Percentiles rank a stretch among this genome's conserved stretches.
phyloP scores from a whole-genome alignment of 2,329 filamentous ascomycete species.

The Epichloe sibirici region DNA sequence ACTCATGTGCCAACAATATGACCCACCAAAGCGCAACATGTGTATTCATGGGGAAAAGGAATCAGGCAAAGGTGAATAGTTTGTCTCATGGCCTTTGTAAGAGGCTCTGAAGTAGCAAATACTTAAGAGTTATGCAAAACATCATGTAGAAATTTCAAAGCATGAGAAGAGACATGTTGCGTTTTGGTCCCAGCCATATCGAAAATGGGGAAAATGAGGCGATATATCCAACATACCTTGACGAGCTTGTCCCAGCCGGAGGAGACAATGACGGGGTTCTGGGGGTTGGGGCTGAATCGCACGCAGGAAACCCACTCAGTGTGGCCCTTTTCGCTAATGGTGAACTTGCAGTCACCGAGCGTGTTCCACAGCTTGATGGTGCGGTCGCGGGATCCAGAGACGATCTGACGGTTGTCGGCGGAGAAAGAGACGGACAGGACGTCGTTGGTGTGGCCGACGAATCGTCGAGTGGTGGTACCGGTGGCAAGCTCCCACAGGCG shows the following conservation, averaged over 20 bases:
- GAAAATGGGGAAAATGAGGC: not conserved
- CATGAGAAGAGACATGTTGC: not conserved
- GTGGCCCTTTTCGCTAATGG: slow-evolving; percentile 99
- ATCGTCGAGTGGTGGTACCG: slow-evolving; percentile 92
- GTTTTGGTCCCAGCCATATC: not conserved
- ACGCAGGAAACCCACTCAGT: slow-evolving; percentile 99
- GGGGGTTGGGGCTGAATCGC: slow-evolving; percentile 98
- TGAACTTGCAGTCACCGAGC: slow-evolving; percentile 99
- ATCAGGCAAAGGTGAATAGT: slow-evolving; percentile 82
- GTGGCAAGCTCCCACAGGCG: slow-evolving; percentile 98
- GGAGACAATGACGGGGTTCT: slow-evolving; percentile 99
- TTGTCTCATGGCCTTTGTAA: slow-evolving; percentile 83
- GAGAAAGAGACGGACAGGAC: slow-evolving; percentile 99
- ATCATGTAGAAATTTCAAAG: slow-evolving; percentile 52
- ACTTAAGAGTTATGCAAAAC: slow-evolving; percentile 75
- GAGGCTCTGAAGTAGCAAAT: slow-evolving; percentile 99
- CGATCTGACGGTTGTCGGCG: slow-evolving; percentile 99
- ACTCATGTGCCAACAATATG: not conserved
- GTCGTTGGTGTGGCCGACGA: slow-evolving; percentile 98
- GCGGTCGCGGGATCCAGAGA: slow-evolving; percentile 94
- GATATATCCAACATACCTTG: slow-evolving; percentile 61
- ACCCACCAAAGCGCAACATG: not conserved
- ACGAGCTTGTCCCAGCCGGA: slow-evolving; percentile 99
- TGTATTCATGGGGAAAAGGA: slow-evolving; percentile 5
- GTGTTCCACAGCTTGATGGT: slow-evolving; percentile 99